Evolutionary conservation across 768 basidiomycete species (phyloP).

Genomic region (Multifurca ochricompacta): DNA sequence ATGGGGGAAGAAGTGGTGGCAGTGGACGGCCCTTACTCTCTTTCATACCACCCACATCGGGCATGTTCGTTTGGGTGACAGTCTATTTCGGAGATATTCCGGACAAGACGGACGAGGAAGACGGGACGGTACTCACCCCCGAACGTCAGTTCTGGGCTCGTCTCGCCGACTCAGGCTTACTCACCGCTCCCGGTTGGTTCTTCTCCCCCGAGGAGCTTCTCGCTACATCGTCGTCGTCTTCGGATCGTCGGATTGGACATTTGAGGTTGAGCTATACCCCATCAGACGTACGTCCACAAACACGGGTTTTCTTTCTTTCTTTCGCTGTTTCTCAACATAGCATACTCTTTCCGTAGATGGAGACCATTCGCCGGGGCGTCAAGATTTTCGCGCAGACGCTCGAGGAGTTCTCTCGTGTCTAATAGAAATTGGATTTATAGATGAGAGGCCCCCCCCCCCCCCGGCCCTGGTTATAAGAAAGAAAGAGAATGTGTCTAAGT

Average conservation of each 20-base stretch:
- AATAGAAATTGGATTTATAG: too few relatives aligned
- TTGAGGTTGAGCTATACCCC: constrained; percentile 53
- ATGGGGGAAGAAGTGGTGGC: too few relatives aligned
- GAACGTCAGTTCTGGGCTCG: constrained; percentile 55
- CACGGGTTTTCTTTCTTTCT: too few relatives aligned
- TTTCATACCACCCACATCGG: constrained; percentile 70
- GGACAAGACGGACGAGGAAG: constrained; percentile 29
- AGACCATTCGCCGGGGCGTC: constrained; percentile 2
- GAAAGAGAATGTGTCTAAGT: too few relatives aligned
- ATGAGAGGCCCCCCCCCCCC: too few relatives aligned
- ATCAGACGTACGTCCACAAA: constrained; percentile 37
- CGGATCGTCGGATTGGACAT: constrained; percentile 34
- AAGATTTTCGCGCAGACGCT: constrained; percentile 14
- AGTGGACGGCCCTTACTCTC: constrained; percentile 40
- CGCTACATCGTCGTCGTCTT: neutral
- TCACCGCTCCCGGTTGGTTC: constrained; percentile 55
- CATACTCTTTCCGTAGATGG: constrained; percentile 15
- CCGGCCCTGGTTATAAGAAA: too few relatives aligned
- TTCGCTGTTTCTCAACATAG: neutral
- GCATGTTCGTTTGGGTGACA: constrained; percentile 76
- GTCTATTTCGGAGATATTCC: constrained; percentile 56
- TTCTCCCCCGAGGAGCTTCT: constrained; percentile 33
- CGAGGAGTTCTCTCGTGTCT: constrained; percentile 10
- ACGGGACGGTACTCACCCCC: constrained; percentile 31
- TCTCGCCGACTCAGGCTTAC: constrained; percentile 52